Evolutionary conservation across 2,329 filamentous ascomycete species (phyloP).

Genomic region (Chaetomium sp.): DNA sequence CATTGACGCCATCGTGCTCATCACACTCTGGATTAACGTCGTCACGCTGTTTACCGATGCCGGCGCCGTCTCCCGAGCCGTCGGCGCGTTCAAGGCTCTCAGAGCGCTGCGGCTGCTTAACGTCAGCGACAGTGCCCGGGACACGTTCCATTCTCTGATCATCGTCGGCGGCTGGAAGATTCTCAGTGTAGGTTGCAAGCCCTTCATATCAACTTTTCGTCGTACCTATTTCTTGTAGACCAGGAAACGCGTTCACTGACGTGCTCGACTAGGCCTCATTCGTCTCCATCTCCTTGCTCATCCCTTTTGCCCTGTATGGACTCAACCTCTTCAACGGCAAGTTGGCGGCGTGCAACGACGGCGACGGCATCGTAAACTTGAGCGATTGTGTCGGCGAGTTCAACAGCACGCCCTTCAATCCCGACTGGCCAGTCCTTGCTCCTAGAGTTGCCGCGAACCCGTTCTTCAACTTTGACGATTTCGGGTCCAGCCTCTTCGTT

Average conservation of each 20-base stretch:
- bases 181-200: conserved; percentile 45
- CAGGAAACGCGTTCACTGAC: not conserved
- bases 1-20: conserved; percentile 83
- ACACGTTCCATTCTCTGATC: conserved; percentile 95
- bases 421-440: conserved; percentile 71
- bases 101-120: conserved; percentile 87
- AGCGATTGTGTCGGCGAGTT: conserved; percentile 81
- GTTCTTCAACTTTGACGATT: conserved; percentile 90
- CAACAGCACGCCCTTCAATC: conserved; percentile 63
- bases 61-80: conserved; percentile 77
- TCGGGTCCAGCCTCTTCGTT: conserved; percentile 87
- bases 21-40: conserved; percentile 95
- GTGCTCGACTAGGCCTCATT: conserved; percentile 56
- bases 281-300: conserved; percentile 86
- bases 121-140: conserved; percentile 88
- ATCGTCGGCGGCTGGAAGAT: conserved; percentile 94
- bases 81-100: conserved; percentile 94
- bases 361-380: conserved; percentile 50
- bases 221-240: not conserved
- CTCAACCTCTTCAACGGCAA: conserved; percentile 86
- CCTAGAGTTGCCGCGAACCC: conserved; percentile 76
- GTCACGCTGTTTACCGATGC: conserved; percentile 74
- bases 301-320: conserved; percentile 95
- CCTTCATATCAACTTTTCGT: not conserved
- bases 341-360: conserved; percentile 75